Percentiles rank a stretch among this genome's conserved stretches.
Conservation (phyloP, 1,139 yeast genomes). For the Suhomyces atakaporum region DNA sequence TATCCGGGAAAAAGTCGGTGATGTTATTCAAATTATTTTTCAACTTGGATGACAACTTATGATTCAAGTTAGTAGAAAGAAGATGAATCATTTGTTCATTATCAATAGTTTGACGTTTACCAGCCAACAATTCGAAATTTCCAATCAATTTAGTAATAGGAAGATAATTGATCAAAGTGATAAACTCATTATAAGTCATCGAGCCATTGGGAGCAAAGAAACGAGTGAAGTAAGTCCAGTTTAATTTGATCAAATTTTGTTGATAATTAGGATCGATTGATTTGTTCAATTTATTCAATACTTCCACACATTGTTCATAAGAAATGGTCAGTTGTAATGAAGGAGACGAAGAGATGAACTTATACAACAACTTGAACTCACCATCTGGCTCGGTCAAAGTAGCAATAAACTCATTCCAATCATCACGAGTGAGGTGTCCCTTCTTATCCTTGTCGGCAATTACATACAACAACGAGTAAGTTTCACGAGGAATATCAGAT, state of each 20-base stretch:
- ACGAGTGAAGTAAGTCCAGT: slow-evolving; percentile 47
- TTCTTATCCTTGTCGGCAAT: slow-evolving; percentile 64
- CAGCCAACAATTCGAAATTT: slow-evolving; percentile 43
- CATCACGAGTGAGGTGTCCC: slow-evolving; percentile 60
- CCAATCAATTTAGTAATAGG: slow-evolving; percentile 53
- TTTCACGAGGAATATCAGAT: slow-evolving; percentile 41
- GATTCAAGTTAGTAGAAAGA: slow-evolving; percentile 42
- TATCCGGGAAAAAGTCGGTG: slow-evolving; percentile 40
- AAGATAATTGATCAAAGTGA: slow-evolving; percentile 44
- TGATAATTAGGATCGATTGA: slow-evolving; percentile 47
- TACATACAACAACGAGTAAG: slow-evolving; percentile 56
- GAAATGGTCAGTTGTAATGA: slow-evolving; percentile 14
- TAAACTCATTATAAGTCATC: slow-evolving; percentile 43
- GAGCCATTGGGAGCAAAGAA: slow-evolving; percentile 46
- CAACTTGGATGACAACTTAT: slow-evolving; percentile 43
- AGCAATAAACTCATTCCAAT: slow-evolving; percentile 60
- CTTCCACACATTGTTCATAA: slow-evolving; percentile 43
- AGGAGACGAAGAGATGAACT: slow-evolving; percentile 14
- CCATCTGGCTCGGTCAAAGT: slow-evolving; percentile 59
- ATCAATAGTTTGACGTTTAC: slow-evolving; percentile 35
- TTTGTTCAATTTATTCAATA: slow-evolving; percentile 40
- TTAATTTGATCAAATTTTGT: slow-evolving; percentile 44
- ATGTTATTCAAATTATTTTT: slow-evolving; percentile 37
- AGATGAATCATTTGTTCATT: slow-evolving; percentile 37
- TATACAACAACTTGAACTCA: slow-evolving; percentile 53